Base-by-base conservation (phyloP, 169 alveolate genomes). In the Theileria annulata region DNA sequence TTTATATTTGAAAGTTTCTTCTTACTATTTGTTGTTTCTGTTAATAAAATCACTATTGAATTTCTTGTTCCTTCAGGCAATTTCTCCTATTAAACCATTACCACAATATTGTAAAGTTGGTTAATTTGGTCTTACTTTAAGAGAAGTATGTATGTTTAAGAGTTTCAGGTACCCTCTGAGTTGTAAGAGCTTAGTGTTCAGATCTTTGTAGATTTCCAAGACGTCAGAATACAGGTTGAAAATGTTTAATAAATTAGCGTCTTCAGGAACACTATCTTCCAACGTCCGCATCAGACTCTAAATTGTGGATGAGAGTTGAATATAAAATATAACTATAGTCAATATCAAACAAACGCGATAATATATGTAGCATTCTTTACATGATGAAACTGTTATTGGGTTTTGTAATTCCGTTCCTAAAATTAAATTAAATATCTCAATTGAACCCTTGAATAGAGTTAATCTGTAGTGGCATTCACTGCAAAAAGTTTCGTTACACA, bases 401-500 rank as follows among this genome's bases (percentile, higher is more conserved):
- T 62, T 62, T 17, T 62, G 23, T 0, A 62, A 27, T 62, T 62
- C 31, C 1, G 47, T 28, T 1, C 71, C 71, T 62, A 62, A 62
- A n/a, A 37, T 15, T 0, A 15, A 5, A 3, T 17, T 15, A 21
- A 6, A 17, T 30, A 13, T 68, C 9, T 5, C 15, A 47, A 21
- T 25, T 9, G 51, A 48, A 19, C 75, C 86, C 5, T 28, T 48
- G 35, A 68, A 21, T 2, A 83, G 58, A 13, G 66, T 21, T 13
- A 84, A 49, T n/a, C 21, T 0, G n/a, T 28, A 42, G 48, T 63
- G 66, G 62, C 90, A 84, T 25, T 71, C 54, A 13, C 17, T 31
- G 49, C 90, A 84, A 51, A 72, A 84, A 27, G 90, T 77, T 54
- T 78, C 75, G 37, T 54, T 70, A 67, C 90, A 84, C 59, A 84